Base-by-base conservation (phyloP, 257 asterid species). In the Scutellaria barbata region DNA sequence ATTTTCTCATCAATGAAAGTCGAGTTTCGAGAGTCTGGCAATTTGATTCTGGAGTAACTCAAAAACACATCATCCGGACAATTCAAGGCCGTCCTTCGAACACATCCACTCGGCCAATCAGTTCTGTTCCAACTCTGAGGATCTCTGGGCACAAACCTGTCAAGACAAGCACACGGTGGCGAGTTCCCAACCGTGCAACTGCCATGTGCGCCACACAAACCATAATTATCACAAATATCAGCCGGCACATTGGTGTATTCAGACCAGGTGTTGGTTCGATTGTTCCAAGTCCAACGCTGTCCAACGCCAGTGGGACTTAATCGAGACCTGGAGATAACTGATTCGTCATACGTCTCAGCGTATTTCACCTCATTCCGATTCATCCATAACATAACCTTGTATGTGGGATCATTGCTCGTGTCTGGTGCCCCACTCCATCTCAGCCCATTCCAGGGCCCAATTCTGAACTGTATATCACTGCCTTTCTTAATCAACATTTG, bases 381-480 rank as follows among this genome's bases (percentile, higher is more conserved):
- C 83, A 68, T 76, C 5, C 13, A 8, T 5, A 82, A 20, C 18
- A 57, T 65, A n/a, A 67, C 51, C 3, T 41, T 43, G 5, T 14
- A 46, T 0, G 60, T 55, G 0, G 78, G 54, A 5, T 79, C 66
- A 1, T 30, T n/a, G 16, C 71, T 50, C 35, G 52, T 35, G 7
- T 47, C 50, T 0, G 81, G 73, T 9, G 73, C 41, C 13, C 87
- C 87, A 25, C 84, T 81, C 61, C 76, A 79, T 4, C 61, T 14
- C 5, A 71, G 13, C 9, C 88, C 88, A 12, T 81, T 84, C 88
- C 88, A 81, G 14, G 86, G 84, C 18, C 88, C 88, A 0, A 75
- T 33, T 14, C 85, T 64, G 9, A 50, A 8, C 45, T 3, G 41
- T 0, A 64, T 45, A 8, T 7, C 56, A 2, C n/a, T 11, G 22